Percentiles rank a stretch among this genome's conserved stretches.
Conservation (phyloP, 2,329 filamentous ascomycete genomes). For the Pyrenochaeta sp. region DNA sequence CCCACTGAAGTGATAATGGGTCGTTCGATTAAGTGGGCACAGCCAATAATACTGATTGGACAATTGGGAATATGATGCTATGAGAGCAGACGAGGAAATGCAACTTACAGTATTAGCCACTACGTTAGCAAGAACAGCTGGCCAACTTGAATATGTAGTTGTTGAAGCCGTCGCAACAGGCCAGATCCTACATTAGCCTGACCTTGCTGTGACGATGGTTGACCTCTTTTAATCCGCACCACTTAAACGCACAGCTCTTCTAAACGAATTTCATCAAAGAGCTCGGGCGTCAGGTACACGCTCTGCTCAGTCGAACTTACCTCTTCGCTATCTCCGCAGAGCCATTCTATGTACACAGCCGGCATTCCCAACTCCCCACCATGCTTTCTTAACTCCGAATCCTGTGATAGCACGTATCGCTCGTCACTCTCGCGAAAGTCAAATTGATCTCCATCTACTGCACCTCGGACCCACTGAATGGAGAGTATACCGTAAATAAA, state of each 20-base stretch:
- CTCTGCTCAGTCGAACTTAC: conserved; percentile 19
- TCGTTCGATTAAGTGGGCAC: no score
- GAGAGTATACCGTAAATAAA: conserved; percentile 26
- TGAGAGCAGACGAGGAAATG: not conserved
- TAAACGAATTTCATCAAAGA: conserved; percentile 15
- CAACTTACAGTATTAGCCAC: not conserved
- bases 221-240: not conserved
- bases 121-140: not conserved
- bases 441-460: conserved; percentile 18
- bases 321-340: conserved; percentile 26
- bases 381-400: conserved; percentile 14
- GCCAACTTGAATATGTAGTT: not conserved
- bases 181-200: not conserved
- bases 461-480: conserved; percentile 28
- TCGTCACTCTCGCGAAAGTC: conserved; percentile 19
- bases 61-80: no score
- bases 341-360: conserved; percentile 25
- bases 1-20: not conserved
- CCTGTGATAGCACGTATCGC: conserved; percentile 21
- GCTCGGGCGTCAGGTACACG: conserved; percentile 22
- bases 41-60: no score
- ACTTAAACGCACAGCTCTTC: not conserved
- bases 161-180: not conserved
- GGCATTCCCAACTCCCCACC: conserved; percentile 28
- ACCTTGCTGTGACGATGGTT: not conserved